phyloP scores from a whole-genome alignment of 192 early-diverging fungal genomes.

The Jimgerdemannia lactiflua region DNA sequence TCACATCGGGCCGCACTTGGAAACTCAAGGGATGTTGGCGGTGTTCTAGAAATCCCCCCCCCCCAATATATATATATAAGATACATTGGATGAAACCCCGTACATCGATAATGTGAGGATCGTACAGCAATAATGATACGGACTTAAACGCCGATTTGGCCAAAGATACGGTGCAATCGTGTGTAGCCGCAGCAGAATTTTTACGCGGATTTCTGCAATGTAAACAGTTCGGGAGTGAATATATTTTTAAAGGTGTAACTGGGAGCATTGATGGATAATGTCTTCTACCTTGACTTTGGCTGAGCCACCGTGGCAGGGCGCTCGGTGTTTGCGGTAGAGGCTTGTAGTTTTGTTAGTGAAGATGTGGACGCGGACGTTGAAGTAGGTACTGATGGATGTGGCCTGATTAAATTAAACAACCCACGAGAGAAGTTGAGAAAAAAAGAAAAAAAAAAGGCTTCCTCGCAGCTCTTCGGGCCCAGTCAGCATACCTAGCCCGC shows the following conservation, averaged over 20 bases:
- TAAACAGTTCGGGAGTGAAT: background rate
- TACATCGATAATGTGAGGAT: too few relatives aligned
- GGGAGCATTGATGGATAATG: background rate
- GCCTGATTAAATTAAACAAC: too few relatives aligned
- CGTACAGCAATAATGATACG: too few relatives aligned
- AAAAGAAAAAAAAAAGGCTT: too few relatives aligned
- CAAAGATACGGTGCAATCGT: too few relatives aligned
- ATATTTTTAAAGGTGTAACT: background rate
- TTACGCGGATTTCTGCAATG: background rate
- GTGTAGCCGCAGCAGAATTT: too few relatives aligned
- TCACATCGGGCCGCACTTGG: constrained; percentile 31
- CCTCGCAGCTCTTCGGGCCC: too few relatives aligned
- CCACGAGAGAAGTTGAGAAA: too few relatives aligned
- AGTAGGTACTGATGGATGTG: too few relatives aligned
- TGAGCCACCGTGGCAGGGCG: constrained; percentile 5
- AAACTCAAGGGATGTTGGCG: constrained; percentile 21
- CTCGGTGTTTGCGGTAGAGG: background rate
- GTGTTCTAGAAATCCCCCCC: background rate
- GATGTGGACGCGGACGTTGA: too few relatives aligned
- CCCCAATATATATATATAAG: background rate
- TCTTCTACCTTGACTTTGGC: constrained; percentile 3
- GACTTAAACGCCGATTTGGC: too few relatives aligned
- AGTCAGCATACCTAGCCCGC: too few relatives aligned
- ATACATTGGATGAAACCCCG: background rate
- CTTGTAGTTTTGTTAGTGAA: constrained; percentile 5